Evolutionary conservation across 2,329 filamentous ascomycete species (phyloP), one percentile per base, ranked within the genome.

Genomic region (Diaporthe vexans): DNA sequence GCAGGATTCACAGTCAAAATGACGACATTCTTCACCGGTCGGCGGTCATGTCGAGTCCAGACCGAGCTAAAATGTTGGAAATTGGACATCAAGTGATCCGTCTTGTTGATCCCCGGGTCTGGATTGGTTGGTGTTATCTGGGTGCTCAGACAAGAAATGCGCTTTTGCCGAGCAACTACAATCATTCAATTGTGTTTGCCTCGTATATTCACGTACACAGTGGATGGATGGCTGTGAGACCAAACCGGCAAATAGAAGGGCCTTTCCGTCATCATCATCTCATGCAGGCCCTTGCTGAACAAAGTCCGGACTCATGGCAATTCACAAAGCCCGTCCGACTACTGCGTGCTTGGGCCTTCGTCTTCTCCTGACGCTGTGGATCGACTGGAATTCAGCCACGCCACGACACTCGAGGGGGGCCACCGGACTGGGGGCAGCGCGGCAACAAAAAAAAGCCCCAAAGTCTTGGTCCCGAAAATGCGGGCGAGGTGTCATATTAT

Each of bases 401-500:
- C 56, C 69, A 61, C 65, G 63, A 46, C 54, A 73, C 24, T 57
- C 21, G 21, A n/a, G 21, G 46, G 21, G 46, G 21, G 21, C 21
- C 46, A 21, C 21, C 11, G 46, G 8, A 19, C 46, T 51, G 8
- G 46, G 46, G 46, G 46, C 46, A 51, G 46, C 46, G 21, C 46
- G 46, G 46, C 21, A 35, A 46, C 15, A 46, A 43, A 19, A 43
- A 19, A 43, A 43, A 29, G 9, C 33, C 24, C 21, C 21, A 29
- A 69, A 24, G 51, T 46, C 65, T 48, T 59, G 26, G 68, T 48
- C 65, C 65, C 72, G 65, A 54, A 40, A n/a, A 71, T 63, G 72
- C 52, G 69, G 67, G 65, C 71, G 56, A 74, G 59, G 52, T 72
- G 73, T 74, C 73, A 68, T 43, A 59, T 72, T 68, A 67, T 68